Base-by-base conservation (phyloP, 2,329 filamentous ascomycete species). In the Westerdykella ornata region DNA sequence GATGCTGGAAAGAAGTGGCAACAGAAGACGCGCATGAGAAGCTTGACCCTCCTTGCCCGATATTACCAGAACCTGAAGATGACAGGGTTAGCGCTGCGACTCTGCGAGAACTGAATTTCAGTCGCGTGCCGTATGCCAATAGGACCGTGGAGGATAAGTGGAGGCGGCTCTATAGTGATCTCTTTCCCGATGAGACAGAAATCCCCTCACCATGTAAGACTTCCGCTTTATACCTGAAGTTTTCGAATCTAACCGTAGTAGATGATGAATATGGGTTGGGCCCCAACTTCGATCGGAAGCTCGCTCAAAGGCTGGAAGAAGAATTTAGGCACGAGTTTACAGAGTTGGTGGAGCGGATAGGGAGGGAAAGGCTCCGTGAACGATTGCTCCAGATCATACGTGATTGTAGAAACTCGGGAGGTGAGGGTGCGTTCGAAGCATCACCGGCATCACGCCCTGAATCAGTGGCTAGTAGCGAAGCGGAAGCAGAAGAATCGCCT, bases 221-320 rank as follows among this genome's bases (percentile, higher is more conserved):
- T 33, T 33, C 30, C 13, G 30, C 8, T 14, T 17, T 13, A 11
- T 37, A 26, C 7, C 22, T 11, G 17, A 14, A 19, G 14, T 11
- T 15, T 22, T 7, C 3, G 14, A 26, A 9, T 11, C 35, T 37
- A 12, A 37, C 35, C 4, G 5, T 14, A 26, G 19, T 11, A 42
- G 39, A 33, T 35, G 41, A 43, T 14, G 22, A 39, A n/a, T 28
- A 39, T 20, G 31, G 37, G 3, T 14, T 43, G 8, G 39, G 20
- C 13, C 22, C 28, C n/a, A 17, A 35, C 5, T 33, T 35, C 8
- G 37, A 43, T 9, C 29, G 22, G 16, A n/a, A 31, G 17, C 32
- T 43, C 3, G 19, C 36, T 14, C 28, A 43, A 20, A 15, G n/a
- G 13, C 31, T 43, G n/a, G 19, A 43, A 12, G 37, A 40, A 26